Evolutionary conservation across 352 stramenopile species (phyloP).

Genomic region (Pythium vanterpoolii): DNA sequence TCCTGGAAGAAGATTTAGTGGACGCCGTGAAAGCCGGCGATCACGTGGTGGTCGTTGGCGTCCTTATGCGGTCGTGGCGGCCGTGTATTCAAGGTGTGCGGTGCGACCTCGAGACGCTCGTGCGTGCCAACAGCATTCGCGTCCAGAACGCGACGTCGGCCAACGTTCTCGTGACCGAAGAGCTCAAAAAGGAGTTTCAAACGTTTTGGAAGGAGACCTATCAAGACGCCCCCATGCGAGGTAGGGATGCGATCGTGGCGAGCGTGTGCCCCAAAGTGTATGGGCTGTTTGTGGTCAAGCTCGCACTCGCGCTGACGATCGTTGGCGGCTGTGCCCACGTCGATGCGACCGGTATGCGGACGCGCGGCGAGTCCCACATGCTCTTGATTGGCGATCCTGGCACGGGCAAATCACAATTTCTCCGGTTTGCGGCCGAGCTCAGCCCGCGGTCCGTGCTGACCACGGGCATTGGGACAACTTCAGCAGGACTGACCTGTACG

Average conservation of each 20-base stretch:
- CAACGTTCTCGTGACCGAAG: slow-evolving; percentile 63
- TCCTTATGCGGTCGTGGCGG: slow-evolving; percentile 92
- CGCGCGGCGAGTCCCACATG: slow-evolving; percentile 84
- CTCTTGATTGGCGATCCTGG: slow-evolving; percentile 78
- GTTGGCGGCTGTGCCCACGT: slow-evolving; percentile 87
- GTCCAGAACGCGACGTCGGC: slow-evolving; percentile 63
- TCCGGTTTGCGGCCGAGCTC: slow-evolving; percentile 94
- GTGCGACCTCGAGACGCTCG: slow-evolving; percentile 89
- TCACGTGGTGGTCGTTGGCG: slow-evolving; percentile 92
- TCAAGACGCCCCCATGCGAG: slow-evolving; percentile 40
- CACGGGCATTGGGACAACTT: slow-evolving; percentile 95
- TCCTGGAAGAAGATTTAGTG: slow-evolving; percentile 89
- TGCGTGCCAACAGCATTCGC: slow-evolving; percentile 71
- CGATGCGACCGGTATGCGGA: slow-evolving; percentile 68
- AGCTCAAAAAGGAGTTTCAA: slow-evolving; percentile 90
- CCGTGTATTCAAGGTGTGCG: slow-evolving; percentile 72
- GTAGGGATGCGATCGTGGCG: slow-evolving; percentile 90
- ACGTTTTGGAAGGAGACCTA: slow-evolving; percentile 80
- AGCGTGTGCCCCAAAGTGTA: slow-evolving; percentile 95
- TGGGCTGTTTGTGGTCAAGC: slow-evolving; percentile 92
- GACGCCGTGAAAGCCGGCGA: slow-evolving; percentile 93
- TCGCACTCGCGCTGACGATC: slow-evolving; percentile 91
- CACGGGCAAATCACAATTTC: slow-evolving; percentile 94
- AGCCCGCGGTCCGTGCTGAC: slow-evolving; percentile 94
- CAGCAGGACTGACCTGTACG: slow-evolving; percentile 95